Percentiles rank a stretch among this genome's conserved stretches.
These are phyloP conservation scores for Candida alai DNA, from an alignment of 805 yeast species.

Conservation along the genomic window DNA sequence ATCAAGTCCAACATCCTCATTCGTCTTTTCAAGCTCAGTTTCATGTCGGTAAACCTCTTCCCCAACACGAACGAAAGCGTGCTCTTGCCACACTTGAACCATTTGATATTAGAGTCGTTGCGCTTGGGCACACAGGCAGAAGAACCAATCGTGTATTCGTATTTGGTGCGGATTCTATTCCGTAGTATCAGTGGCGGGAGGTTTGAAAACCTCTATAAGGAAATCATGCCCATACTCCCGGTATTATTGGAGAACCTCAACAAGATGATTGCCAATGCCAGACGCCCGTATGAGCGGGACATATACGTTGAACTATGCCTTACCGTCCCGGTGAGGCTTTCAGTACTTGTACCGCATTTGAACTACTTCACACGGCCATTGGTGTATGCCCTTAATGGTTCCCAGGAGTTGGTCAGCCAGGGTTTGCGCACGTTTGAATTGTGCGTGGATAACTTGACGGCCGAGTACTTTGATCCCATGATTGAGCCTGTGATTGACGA, in stretches of 20 bases:
- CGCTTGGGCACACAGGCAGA: constrained; percentile 77
- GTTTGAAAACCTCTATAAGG: constrained; percentile 88
- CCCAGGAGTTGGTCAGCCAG: constrained; percentile 88
- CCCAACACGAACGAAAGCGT: constrained; percentile 86
- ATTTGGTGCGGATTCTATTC: constrained; percentile 82
- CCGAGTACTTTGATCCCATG: constrained; percentile 95
- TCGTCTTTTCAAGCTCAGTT: constrained; percentile 84
- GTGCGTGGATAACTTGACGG: constrained; percentile 93
- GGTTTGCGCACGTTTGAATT: constrained; percentile 92
- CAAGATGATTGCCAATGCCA: constrained; percentile 74
- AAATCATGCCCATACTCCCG: constrained; percentile 86
- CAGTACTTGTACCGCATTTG: constrained; percentile 90
- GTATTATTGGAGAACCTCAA: constrained; percentile 82
- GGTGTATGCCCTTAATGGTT: constrained; percentile 84
- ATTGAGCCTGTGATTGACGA: constrained; percentile 95
- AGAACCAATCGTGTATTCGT: constrained; percentile 88
- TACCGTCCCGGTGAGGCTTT: constrained; percentile 91
- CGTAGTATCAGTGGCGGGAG: constrained; percentile 96
- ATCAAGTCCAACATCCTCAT: constrained; percentile 77
- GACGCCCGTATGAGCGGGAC: constrained; percentile 87
- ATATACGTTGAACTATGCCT: constrained; percentile 91
- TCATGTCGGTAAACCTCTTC: constrained; percentile 92
- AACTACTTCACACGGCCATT: constrained; percentile 86
- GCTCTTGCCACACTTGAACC: constrained; percentile 80
- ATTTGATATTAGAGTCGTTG: constrained; percentile 75